Evolutionary conservation across 257 asterid genomes (phyloP).

Genomic region (Echium plantagineum): DNA sequence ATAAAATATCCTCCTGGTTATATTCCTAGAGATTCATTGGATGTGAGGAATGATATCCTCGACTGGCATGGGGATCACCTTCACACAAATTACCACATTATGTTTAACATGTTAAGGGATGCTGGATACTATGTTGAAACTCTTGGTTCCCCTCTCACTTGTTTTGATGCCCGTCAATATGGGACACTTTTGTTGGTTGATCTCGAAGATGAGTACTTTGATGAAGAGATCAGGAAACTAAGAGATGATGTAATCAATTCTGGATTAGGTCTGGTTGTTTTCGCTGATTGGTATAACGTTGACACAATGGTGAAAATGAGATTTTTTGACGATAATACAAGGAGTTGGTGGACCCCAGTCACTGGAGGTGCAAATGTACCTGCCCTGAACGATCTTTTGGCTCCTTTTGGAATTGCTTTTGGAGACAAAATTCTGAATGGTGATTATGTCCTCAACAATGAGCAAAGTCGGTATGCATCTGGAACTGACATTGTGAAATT

Average conservation of each 20-base stretch:
- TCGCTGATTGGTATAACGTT: constrained; percentile 98
- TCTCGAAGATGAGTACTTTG: constrained; percentile 89
- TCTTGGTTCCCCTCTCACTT: constrained; percentile 94
- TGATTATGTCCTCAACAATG: constrained; percentile 78
- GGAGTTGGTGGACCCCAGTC: constrained; percentile 99
- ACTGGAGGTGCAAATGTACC: constrained; percentile 97
- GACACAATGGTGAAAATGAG: constrained; percentile 97
- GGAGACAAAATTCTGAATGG: constrained; percentile 96
- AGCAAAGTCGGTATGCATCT: constrained; percentile 93
- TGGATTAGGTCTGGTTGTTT: constrained; percentile 78
- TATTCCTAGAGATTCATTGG: constrained; percentile 96
- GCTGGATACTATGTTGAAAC: constrained; percentile 91
- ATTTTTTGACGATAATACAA: constrained; percentile 90
- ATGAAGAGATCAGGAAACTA: constrained; percentile 66
- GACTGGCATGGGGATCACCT: constrained; percentile 99
- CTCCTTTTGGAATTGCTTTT: constrained; percentile 88
- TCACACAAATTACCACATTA: constrained; percentile 90
- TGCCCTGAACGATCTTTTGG: constrained; percentile 89
- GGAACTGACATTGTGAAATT: constrained; percentile 88
- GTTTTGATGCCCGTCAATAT: constrained; percentile 87
- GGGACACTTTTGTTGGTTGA: constrained; percentile 94
- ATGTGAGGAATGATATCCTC: constrained; percentile 89
- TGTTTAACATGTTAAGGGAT: constrained; percentile 90
- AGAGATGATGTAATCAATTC: constrained; percentile 66
- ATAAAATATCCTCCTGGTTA: constrained; percentile 98